A percentile compares a stretch with the other conserved stretches of the same genome.
These are phyloP conservation scores for Aphanomyces invadans DNA, from an alignment of 352 stramenopile species.

Conservation along the genomic window DNA sequence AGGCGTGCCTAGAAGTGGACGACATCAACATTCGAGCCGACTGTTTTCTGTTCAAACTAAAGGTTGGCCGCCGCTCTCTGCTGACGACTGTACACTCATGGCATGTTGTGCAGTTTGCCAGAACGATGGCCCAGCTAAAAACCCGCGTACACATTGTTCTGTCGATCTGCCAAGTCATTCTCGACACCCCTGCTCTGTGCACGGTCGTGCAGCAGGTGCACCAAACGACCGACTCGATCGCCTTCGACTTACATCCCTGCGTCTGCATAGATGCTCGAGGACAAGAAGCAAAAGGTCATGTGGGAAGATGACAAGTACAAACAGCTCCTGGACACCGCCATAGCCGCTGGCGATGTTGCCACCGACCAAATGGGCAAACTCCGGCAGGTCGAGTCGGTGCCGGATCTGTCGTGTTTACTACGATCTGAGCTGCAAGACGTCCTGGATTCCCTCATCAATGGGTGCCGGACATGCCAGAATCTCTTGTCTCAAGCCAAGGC, in stretches of 20 bases:
- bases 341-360: neutral
- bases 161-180: neutral
- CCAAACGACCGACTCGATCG: too few relatives aligned
- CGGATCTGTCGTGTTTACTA: neutral
- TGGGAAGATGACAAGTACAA: conserved; percentile 18
- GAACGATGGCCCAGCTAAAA: neutral
- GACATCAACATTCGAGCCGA: conserved; percentile 19
- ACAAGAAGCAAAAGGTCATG: conserved; percentile 22
- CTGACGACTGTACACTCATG: too few relatives aligned
- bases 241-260: neutral
- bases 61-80: neutral
- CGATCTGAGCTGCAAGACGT: conserved; percentile 18
- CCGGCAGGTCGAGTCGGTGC: neutral
- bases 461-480: conserved; percentile 11
- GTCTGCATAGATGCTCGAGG: conserved; percentile 17
- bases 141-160: conserved; percentile 10
- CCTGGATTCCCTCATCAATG: conserved; percentile 17
- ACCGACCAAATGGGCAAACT: neutral
- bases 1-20: conserved; percentile 18
- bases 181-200: neutral
- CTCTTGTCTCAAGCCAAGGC: neutral
- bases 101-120: conserved; percentile 12
- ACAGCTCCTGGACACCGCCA: neutral
- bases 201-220: conserved; percentile 18
- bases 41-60: conserved; percentile 23